Base-by-base conservation (phyloP, 345 rosid species). In the Populus pruinosa region DNA sequence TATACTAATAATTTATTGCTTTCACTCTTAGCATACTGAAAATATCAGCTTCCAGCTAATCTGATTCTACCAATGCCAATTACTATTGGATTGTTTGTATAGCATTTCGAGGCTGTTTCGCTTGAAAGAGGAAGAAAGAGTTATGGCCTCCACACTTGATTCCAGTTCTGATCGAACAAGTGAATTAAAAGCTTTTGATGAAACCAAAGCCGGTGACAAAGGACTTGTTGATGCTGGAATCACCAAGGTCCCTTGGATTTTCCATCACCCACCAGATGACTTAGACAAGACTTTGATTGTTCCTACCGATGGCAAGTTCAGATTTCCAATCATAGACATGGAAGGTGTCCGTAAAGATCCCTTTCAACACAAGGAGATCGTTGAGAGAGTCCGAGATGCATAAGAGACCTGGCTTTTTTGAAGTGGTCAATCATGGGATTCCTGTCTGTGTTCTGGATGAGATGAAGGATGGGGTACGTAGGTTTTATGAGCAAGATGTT, bases 381-480 rank as follows among this genome's bases (percentile, higher is more conserved):
- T 85, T 10, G 67, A 55, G 11, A 41, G 76, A 43, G 35, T 89
- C 10, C 43, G 75, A 39, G 70, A 44, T 14, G 87, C 90, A 5
- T 81, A 84, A 49, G 81, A 81, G 80, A 83, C 72, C 5, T 87
- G 89, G 91, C 0, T 85, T 84, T 66, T 89, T 89, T 36, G 83
- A 78, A 78, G 85, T 82, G 18, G 29, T 83, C 23, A 87, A 87
- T 67, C 90, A 87, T 64, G 87, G 85, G 36, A 81, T 89, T 69
- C 72, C 84, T 5, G 18, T 1, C 3, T 70, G 35, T 6, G 29
- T 84, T 11, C 17, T 87, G 70, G 84, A 78, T 21, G 79, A 77
- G 41, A 82, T 81, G 78, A 23, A 79, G 6, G 79, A 78, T 8
- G 90, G 89, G 0, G 27, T 71, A 1, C 76, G 79, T n/a, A 77